Base-by-base conservation (phyloP, 768 basidiomycete genomes). In the Ramaria rubella region DNA sequence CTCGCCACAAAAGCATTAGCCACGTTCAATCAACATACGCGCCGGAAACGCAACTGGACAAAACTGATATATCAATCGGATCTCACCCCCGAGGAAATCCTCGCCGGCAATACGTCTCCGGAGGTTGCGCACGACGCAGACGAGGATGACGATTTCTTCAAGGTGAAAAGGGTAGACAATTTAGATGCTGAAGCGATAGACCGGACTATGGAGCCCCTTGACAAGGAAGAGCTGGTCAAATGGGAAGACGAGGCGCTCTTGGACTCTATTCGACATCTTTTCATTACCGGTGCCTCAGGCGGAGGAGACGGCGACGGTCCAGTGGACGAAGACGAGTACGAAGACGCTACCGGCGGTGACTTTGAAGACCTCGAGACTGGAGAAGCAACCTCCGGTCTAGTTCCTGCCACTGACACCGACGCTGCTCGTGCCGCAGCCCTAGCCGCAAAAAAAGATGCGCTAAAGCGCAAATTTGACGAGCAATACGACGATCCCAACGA, bases 401-500 rank as follows among this genome's bases (percentile, higher is more conserved):
- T 53, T 4, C 66, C 68, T 24, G 70, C 55, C 5, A 65, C 66
- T 11, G 72, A 70, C 33, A 68, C 71, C 15, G 72, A 77, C 57
- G 66, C 73, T 0, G 62, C 74, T 12, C 73, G 74, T 29, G 77
- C 77, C 26, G 73, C 75, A 29, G 75, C 79, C 1, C 82, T 97
- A 33, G 82, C 87, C 8, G 78, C 80, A 29, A 97, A 95, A 74
- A 97, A 97, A 73, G 91, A 90, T 63, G 82, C 79, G 2, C 79
- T 97, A 58, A 96, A 96, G 71, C 83, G 85, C 61, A 94, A 95
- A 69, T 99, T 99, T 67, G 91, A 99, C 70, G 90, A 92, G 63
- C 88, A 95, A 70, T 97, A 97, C 69, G 93, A 96, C 68, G 44
- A 24, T 6, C 33, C 33, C 31, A 15, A 5, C 30, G 29, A 9